phyloP scores from a whole-genome alignment of 2,329 filamentous ascomycete genomes.

The Cordyceps militaris region DNA sequence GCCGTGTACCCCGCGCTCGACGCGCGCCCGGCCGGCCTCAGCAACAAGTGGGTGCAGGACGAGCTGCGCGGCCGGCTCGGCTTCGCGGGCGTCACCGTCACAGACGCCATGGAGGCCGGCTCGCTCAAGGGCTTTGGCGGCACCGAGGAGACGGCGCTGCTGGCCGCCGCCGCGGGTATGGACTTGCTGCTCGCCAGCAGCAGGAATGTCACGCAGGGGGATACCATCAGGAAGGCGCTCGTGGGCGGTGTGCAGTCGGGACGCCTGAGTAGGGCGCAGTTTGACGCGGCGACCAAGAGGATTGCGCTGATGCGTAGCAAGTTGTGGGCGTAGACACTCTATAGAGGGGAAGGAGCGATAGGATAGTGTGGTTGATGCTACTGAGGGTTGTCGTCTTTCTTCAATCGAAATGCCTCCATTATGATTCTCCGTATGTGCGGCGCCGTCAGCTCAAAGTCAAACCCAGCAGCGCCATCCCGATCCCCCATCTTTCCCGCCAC shows the following conservation, averaged over 20 bases:
- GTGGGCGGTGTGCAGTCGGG: constrained; percentile 12
- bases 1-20: constrained; percentile 18
- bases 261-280: constrained; percentile 11
- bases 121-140: constrained; percentile 12
- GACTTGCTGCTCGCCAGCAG: constrained; percentile 17
- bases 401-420: constrained; percentile 25
- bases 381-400: constrained; percentile 14
- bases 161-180: constrained; percentile 17
- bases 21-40: constrained; percentile 16
- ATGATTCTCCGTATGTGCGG: constrained; percentile 22
- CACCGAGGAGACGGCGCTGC: constrained; percentile 6
- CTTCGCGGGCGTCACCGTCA: constrained; percentile 17
- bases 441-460: constrained; percentile 25
- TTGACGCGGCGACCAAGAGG: constrained; percentile 17
- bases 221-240: constrained; percentile 13
- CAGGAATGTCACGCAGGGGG: constrained; percentile 16
- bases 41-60: constrained; percentile 16
- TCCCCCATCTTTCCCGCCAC: constrained; percentile 21
- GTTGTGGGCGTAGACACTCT: constrained; percentile 6
- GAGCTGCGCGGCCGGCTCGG: constrained; percentile 17
- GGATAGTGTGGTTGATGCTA: not conserved
- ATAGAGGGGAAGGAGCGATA: not conserved
- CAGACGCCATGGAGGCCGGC: constrained; percentile 18
- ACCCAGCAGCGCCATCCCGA: constrained; percentile 7
- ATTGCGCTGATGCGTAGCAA: constrained; percentile 15